These are phyloP conservation scores for Hippophae tibetana DNA, from an alignment of 306 rosid genomes.

Conservation along the genomic window DNA sequence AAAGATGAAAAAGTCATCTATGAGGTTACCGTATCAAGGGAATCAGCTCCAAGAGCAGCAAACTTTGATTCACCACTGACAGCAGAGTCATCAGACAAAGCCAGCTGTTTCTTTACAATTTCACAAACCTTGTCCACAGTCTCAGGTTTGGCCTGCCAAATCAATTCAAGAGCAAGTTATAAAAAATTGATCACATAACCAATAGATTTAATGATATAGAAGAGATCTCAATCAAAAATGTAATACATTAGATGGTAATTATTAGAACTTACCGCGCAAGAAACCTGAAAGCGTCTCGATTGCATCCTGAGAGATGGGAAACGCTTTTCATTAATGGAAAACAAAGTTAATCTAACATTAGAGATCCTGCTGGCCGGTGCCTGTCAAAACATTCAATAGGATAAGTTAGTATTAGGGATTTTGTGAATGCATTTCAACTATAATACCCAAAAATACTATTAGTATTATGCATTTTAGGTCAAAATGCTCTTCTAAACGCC, in stretches of 20 bases:
- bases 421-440: too few relatives aligned
- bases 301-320: constrained; percentile 45
- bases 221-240: not conserved
- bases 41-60: constrained; percentile 84
- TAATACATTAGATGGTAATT: not conserved
- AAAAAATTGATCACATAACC: not conserved
- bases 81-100: constrained; percentile 35
- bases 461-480: too few relatives aligned
- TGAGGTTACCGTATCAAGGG: constrained; percentile 78
- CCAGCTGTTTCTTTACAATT: constrained; percentile 88
- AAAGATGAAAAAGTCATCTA: not conserved
- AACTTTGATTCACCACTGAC: constrained; percentile 70
- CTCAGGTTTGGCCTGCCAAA: constrained; percentile 70
- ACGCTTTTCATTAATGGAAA: constrained; percentile 37
- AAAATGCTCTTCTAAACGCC: too few relatives aligned
- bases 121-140: constrained; percentile 64
- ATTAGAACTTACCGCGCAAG: constrained; percentile 48
- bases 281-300: constrained; percentile 39
- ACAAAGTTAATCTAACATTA: constrained; percentile 44
- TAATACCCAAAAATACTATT: too few relatives aligned
- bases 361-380: constrained; percentile 33
- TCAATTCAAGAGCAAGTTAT: not conserved
- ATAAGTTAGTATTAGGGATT: not conserved
- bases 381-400: constrained; percentile 36
- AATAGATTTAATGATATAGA: not conserved